phyloP scores from a whole-genome alignment of 73 alveolate species.

The Strombidium stylifer region DNA sequence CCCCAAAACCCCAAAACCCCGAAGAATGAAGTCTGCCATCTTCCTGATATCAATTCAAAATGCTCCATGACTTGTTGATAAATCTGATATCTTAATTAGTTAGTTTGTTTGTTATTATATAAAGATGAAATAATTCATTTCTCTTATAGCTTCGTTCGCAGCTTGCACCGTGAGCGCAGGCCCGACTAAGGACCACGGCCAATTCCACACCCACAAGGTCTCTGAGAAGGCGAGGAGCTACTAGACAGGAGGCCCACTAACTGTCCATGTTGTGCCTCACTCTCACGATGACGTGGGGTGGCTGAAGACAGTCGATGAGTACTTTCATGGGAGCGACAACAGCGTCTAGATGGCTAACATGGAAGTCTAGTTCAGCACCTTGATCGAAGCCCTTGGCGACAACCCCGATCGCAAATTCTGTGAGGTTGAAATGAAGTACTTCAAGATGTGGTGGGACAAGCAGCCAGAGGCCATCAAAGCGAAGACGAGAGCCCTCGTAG shows the following conservation, averaged over 20 bases:
- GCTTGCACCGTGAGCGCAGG: too few relatives aligned
- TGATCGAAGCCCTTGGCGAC: constrained; percentile 28
- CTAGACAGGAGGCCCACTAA: constrained; percentile 18
- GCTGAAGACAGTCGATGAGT: constrained; percentile 95
- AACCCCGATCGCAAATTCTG: constrained; percentile 71
- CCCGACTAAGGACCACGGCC: too few relatives aligned
- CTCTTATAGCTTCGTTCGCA: too few relatives aligned
- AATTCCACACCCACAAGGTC: too few relatives aligned
- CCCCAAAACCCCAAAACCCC: too few relatives aligned
- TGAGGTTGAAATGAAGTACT: constrained; percentile 80
- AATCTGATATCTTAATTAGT: too few relatives aligned
- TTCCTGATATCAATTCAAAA: too few relatives aligned
- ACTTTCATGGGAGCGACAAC: constrained; percentile 50
- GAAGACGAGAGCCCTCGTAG: constrained; percentile 58
- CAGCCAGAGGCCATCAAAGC: constrained; percentile 54
- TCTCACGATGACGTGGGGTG: constrained; percentile 99
- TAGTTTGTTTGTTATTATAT: too few relatives aligned
- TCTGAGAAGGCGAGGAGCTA: too few relatives aligned
- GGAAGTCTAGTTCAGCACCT: constrained; percentile 42
- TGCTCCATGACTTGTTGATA: too few relatives aligned
- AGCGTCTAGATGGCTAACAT: constrained; percentile 33
- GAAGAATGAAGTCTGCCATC: too few relatives aligned
- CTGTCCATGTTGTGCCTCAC: constrained; percentile 93
- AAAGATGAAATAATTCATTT: too few relatives aligned
- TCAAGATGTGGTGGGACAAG: constrained; percentile 74